phyloP scores from a whole-genome alignment of 106 monocot species.

The Dendrobium nobile region DNA sequence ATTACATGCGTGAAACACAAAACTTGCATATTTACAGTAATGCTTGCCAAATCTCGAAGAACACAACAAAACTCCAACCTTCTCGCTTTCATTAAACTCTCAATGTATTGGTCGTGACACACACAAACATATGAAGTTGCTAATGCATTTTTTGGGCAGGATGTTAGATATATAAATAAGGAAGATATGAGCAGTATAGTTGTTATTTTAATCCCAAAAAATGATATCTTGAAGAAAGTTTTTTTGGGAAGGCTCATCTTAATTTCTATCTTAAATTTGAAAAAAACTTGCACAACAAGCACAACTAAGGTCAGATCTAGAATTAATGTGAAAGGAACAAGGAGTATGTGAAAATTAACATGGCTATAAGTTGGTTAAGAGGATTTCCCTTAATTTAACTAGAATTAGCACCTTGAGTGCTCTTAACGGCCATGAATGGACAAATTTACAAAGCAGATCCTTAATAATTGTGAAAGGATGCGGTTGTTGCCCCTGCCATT shows the following conservation, averaged over 20 bases:
- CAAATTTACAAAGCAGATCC: too few species aligned
- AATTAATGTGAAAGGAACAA: background rate
- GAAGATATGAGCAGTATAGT: too few species aligned
- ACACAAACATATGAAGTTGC: too few species aligned
- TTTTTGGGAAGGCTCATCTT: background rate
- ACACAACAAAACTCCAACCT: too few species aligned
- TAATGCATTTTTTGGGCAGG: too few species aligned
- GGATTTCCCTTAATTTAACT: background rate
- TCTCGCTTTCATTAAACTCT: too few species aligned
- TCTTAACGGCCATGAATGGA: background rate
- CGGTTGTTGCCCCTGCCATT: background rate
- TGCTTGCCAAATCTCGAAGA: too few species aligned
- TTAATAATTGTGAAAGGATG: background rate
- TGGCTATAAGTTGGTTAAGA: background rate
- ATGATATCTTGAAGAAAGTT: background rate
- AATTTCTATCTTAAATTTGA: background rate
- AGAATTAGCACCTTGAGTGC: background rate
- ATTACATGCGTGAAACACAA: background rate
- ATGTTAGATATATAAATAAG: too few species aligned
- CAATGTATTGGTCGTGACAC: too few species aligned
- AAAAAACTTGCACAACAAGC: background rate
- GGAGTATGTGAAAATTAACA: background rate
- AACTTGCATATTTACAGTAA: too few species aligned
- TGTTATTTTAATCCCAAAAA: too few species aligned
- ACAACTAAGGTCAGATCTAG: background rate